A percentile compares a stretch with the other conserved stretches of the same genome.
These are phyloP conservation scores for Dryas drummondii DNA, from an alignment of 306 rosid species.

Conservation along the genomic window DNA sequence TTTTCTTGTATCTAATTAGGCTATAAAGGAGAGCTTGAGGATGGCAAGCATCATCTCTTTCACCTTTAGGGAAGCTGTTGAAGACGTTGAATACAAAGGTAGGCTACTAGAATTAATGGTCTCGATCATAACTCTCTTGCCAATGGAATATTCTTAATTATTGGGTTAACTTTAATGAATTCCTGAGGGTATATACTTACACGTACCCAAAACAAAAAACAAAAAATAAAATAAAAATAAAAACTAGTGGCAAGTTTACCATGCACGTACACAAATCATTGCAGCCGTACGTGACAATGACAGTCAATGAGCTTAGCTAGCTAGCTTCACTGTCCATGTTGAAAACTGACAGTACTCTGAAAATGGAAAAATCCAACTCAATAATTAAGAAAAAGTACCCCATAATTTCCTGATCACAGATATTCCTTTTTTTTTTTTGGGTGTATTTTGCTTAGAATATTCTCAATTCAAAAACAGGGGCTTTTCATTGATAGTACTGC, in stretches of 20 bases:
- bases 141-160: neutral
- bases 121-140: neutral
- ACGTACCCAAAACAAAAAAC: neutral
- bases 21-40: constrained; percentile 28
- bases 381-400: neutral
- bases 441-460: too few species aligned
- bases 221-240: too few species aligned
- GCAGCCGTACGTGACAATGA: neutral
- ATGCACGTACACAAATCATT: neutral
- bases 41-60: constrained; percentile 33
- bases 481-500: too few species aligned
- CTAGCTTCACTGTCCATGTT: neutral
- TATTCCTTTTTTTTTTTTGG: too few species aligned
- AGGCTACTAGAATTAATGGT: neutral
- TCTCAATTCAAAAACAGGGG: too few species aligned
- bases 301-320: neutral
- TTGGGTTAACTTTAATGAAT: too few species aligned
- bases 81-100: constrained; percentile 27
- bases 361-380: neutral
- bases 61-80: constrained; percentile 27
- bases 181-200: too few species aligned
- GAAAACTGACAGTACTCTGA: neutral
- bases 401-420: neutral
- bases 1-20: neutral
- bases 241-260: neutral